Base-by-base conservation (phyloP, 495 filamentous ascomycete species). In the Entonaema liquescens region DNA sequence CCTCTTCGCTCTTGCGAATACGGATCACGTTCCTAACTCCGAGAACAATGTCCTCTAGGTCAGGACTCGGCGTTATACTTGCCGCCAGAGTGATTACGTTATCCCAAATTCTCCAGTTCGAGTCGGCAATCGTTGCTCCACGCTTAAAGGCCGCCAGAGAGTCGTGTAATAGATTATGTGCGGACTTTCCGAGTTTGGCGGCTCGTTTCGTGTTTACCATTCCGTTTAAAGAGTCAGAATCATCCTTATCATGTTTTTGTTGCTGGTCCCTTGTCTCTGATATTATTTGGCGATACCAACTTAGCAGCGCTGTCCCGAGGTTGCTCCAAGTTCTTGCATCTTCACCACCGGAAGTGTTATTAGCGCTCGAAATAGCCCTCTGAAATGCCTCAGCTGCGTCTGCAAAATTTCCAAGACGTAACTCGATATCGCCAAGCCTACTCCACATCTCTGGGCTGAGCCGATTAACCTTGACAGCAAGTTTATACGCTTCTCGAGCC, bases 271-370 rank as follows among this genome's bases (percentile, higher is more conserved):
- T 79, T 21, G 74, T 66, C 55, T 84, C 82, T 50, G 81, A 77
- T 1, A 83, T 67, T 0, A 79, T 72, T 60, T 85, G 79, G 42
- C 79, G 70, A 59, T 83, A 76, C 71, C 80, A 67, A 67, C 78
- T 78, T 74, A 83, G 68, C 60, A 97, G 86, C 0, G 95, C 89
- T 0, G 91, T 93, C 5, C 93, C 95, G 12, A 99, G 88, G 71
- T 98, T 99, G 67, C 91, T 95, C 92, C 94, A 99, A 2, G 92
- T 92, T 70, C 97, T 90, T 2, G 92, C 95, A 74, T 98, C 95
- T 42, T 88, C 89, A 42, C 95, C 93, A 38, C 97, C 96, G 28
- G 92, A 85, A 68, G 90, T 85, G 52, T 78, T 79, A 57, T 79
- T 80, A 0, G 80, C 74, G 1, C 69, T 73, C 1, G 79, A 74